Conservation (phyloP, 192 early-diverging fungal species). For the Backusella westeae region DNA sequence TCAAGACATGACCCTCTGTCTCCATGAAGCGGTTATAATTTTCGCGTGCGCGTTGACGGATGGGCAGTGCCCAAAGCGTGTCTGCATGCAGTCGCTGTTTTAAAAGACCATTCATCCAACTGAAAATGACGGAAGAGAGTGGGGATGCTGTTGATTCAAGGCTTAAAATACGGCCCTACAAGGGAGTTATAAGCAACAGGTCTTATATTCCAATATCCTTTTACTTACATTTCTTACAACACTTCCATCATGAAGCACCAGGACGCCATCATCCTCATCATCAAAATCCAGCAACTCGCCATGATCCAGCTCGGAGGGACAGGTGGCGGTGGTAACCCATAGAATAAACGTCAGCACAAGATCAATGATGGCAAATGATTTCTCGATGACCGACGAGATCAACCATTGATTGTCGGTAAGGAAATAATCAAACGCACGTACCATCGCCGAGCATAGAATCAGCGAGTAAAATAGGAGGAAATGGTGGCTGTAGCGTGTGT, state of each 20-base stretch:
- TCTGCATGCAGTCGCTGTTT: constrained; percentile 12
- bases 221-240: constrained; percentile 31
- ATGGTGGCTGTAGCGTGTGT: constrained; percentile 31
- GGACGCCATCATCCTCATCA: constrained; percentile 31
- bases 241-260: constrained; percentile 35
- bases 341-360: constrained; percentile 1
- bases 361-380: constrained; percentile 11
- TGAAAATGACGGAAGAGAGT: constrained; percentile 27
- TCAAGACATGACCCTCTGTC: background rate
- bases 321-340: constrained; percentile 22
- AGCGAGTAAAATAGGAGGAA: constrained; percentile 30
- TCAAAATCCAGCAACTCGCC: constrained; percentile 32
- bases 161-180: constrained; percentile 34
- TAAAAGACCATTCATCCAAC: constrained; percentile 34
- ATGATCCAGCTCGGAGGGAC: constrained; percentile 26
- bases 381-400: constrained; percentile 13
- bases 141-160: constrained; percentile 29
- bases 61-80: constrained; percentile 25
- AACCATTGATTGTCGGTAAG: background rate
- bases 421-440: constrained; percentile 12
- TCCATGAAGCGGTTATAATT: constrained; percentile 15
- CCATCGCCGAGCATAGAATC: constrained; percentile 2
- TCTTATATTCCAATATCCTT: too few relatives aligned
- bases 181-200: background rate
- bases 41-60: constrained; percentile 10